phyloP scores from a whole-genome alignment of 192 early-diverging fungal genomes.

The Rhizophagus clarus region DNA sequence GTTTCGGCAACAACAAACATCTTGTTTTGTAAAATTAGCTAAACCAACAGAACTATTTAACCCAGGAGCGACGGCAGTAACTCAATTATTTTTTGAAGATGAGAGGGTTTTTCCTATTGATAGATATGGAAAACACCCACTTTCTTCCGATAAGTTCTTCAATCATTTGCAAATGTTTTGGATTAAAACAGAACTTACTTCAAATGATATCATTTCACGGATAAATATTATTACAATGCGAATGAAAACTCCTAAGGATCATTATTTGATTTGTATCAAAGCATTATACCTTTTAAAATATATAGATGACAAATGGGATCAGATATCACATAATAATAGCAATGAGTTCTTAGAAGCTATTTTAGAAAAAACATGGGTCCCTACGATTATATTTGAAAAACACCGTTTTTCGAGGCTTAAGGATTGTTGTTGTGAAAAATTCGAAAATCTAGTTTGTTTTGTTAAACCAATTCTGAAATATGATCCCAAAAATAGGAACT shows the following conservation, averaged over 20 bases:
- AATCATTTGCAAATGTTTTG: background rate
- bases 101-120: background rate
- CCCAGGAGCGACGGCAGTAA: background rate
- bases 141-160: too few relatives aligned
- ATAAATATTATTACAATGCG: background rate
- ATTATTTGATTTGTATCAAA: background rate
- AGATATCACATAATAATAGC: background rate
- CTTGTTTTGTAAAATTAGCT: background rate
- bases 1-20: background rate
- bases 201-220: background rate
- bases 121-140: background rate
- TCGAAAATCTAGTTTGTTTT: background rate
- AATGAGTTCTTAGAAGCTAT: background rate
- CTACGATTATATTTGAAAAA: background rate
- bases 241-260: background rate
- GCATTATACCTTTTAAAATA: background rate
- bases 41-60: background rate
- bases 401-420: background rate
- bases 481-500: background rate
- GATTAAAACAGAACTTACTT: background rate
- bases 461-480: background rate
- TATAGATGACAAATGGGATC: background rate
- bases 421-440: background rate
- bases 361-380: background rate
- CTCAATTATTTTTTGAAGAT: background rate